Percentiles rank a stretch among this genome's conserved stretches.
Evolutionary conservation across 345 rosid genomes (phyloP).

Genomic region (Aquilaria yunnanensis): DNA sequence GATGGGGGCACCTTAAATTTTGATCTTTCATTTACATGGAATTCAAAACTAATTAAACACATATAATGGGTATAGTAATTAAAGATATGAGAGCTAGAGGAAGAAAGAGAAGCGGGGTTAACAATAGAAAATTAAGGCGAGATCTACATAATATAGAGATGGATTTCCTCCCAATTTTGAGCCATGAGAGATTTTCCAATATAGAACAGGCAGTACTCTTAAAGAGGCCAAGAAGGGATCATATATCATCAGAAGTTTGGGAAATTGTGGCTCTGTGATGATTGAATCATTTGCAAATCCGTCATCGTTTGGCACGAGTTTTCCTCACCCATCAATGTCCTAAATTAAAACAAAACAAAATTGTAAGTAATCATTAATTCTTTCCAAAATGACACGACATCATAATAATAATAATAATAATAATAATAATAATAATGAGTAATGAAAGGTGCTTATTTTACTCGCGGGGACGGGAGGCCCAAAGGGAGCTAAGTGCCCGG

Average conservation of each 20-base stretch:
- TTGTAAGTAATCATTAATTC: not conserved
- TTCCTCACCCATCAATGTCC: constrained; percentile 62
- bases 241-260: constrained; percentile 38
- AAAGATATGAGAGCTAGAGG: not conserved
- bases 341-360: constrained; percentile 11
- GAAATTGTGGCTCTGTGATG: constrained; percentile 58
- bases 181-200: constrained; percentile 1
- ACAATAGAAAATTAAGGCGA: no score
- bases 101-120: not conserved
- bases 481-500: constrained; percentile 83
- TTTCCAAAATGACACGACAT: not conserved
- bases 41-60: not conserved
- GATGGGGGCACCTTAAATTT: not conserved
- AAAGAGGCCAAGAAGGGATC: no score
- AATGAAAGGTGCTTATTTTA: constrained; percentile 14
- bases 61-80: not conserved
- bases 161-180: constrained; percentile 19
- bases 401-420: no score
- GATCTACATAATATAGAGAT: no score
- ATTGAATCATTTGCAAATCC: constrained; percentile 77
- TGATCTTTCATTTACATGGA: constrained; percentile 13
- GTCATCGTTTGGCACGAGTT: constrained; percentile 75
- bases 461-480: constrained; percentile 96
- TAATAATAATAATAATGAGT: not conserved
- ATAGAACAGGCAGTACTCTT: constrained; percentile 3